Base-by-base conservation (phyloP, 2,329 filamentous ascomycete genomes). In the Aspergillus phoenicis region DNA sequence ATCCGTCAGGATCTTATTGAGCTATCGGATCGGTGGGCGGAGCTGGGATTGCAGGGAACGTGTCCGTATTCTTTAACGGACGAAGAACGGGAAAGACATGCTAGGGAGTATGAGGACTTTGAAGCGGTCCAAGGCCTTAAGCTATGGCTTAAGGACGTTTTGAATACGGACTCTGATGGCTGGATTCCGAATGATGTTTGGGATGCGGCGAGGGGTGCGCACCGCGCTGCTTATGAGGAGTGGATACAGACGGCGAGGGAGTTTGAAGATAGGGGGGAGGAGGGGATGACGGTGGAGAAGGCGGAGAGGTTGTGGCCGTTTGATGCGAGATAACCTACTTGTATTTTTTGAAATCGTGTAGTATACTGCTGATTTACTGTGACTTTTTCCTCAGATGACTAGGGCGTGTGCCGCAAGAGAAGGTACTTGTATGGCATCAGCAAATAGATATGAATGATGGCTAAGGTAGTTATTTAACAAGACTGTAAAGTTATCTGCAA, bases 121-220 rank as follows among this genome's bases (percentile, higher is more conserved):
- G 68, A 75, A 61, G 64, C 66, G 1, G 48, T 69, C 5, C 65
- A 75, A 39, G 67, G 60, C 54, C 64, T 74, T 1, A 75, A 73
- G 53, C 24, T 57, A 30, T 75, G 70, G 69, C 66, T 75, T 0
- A 69, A 41, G 52, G 15, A 54, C 22, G 68, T 60, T 1, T 59
- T 76, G 8, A 8, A 68, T 57, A 75, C 69, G 24, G 69, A 68
- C 7, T 72, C 71, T 8, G 71, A 74, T 60, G 73, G 73, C 0
- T 76, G 72, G 72, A 58, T 75, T 39, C 65, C 71, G 17, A 70
- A 67, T 68, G 71, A 74, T 43, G 30, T n/a, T n/a, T 75, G 66
- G 71, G 63, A 69, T 4, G 65, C 59, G 60, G 66, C 70, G 30
- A 68, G 59, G 57, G 70, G 68, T 59, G 67, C 67, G 4, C 62